Base-by-base conservation (phyloP, 345 rosid species). In the Sapria himalayana region DNA sequence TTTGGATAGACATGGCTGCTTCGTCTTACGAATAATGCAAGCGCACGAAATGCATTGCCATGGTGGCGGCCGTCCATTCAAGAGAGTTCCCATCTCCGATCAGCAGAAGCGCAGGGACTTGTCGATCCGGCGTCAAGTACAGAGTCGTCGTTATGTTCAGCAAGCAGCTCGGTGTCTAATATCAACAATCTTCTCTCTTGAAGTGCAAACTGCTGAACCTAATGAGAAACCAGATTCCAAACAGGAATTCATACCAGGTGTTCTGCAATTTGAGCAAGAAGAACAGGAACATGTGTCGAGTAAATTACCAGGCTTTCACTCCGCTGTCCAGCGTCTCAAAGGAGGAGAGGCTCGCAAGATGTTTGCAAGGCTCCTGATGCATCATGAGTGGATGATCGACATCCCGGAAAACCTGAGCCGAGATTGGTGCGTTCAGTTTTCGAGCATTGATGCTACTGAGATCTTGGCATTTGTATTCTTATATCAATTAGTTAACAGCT, bases 351-450 rank as follows among this genome's bases (percentile, higher is more conserved):
- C 67, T 42, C 81, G 94, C 29, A 73, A 72, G 46, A 81, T 76
- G 79, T 81, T 86, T 54, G 89, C 97, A 0, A 63, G 56, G n/a
- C 92, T 78, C 75, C 58, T 86, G 19, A 78, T 81, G 94, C 74
- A 78, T 14, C 97, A 79, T 2, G 97, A 81, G 47, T 86, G 97
- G 94, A 86, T 81, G 80, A 81, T 86, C 61, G 94, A 81, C 56
- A 73, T 81, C 22, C 97, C 97, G 25, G 81, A 73, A 58, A 57
- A 66, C 39, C 48, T 81, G 39, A 51, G 61, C 53, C 66, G 49
- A 29, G 92, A 85, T 46, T 85, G 96, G 96, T 85, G 33, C 21
- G n/a, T n/a, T n/a, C n/a, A n/a, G n/a, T n/a, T n/a, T n/a, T n/a
- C n/a, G n/a, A n/a, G n/a, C n/a, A n/a, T n/a, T n/a, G n/a, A n/a